These are phyloP conservation scores for Prunus padus DNA, from an alignment of 306 rosid species.

Conservation along the genomic window DNA sequence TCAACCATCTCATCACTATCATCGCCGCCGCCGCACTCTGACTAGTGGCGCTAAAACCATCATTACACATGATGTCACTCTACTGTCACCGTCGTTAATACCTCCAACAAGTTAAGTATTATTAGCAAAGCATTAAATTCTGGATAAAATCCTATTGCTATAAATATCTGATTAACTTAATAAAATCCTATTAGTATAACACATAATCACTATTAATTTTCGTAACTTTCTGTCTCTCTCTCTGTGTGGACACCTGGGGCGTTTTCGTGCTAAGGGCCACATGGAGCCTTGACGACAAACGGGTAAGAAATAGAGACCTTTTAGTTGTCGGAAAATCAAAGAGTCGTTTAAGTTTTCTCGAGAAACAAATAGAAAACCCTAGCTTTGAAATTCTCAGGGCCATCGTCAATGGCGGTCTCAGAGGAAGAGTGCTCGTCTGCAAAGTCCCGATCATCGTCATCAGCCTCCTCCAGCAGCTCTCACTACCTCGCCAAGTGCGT, in stretches of 20 bases:
- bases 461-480: conserved; percentile 38
- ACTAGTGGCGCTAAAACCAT: too few relatives aligned
- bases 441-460: conserved; percentile 64
- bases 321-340: background rate
- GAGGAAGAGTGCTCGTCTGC: conserved; percentile 92
- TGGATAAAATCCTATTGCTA: too few relatives aligned
- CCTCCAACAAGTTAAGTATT: too few relatives aligned
- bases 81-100: too few relatives aligned
- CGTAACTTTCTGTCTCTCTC: background rate
- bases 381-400: background rate
- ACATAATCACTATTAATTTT: too few relatives aligned
- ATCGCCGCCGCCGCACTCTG: too few relatives aligned
- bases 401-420: conserved; percentile 69
- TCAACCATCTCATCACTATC: too few relatives aligned
- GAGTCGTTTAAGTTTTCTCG: background rate
- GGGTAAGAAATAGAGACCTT: background rate
- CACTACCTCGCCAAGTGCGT: conserved; percentile 88
- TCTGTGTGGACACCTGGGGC: background rate
- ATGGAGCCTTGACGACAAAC: background rate
- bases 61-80: too few relatives aligned
- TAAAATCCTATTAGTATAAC: too few relatives aligned
- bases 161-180: too few relatives aligned
- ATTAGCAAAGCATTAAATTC: too few relatives aligned
- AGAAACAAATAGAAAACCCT: conserved; percentile 9
- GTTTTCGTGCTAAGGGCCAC: background rate